Evolutionary conservation across 2,329 filamentous ascomycete genomes (phyloP).

Genomic region (Colletotrichum sp.): DNA sequence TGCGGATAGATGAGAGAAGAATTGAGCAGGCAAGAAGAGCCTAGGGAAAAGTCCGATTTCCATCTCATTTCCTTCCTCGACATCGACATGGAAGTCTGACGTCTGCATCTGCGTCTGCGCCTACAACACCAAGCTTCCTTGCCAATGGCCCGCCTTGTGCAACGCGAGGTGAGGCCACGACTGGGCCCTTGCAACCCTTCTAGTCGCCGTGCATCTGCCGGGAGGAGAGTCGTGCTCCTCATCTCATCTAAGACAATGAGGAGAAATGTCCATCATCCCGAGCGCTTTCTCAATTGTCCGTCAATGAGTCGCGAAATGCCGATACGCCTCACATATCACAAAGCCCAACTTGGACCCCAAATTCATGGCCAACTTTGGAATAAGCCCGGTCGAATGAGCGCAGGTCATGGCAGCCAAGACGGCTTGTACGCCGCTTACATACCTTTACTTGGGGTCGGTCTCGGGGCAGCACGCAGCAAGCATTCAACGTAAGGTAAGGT

Average conservation of each 20-base stretch:
- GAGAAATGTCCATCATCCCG: neutral
- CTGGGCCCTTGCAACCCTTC: neutral
- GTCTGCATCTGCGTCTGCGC: neutral
- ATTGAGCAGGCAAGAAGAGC: neutral
- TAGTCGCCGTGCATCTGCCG: neutral
- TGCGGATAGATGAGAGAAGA: neutral
- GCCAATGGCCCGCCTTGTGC: neutral
- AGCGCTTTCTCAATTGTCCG: neutral
- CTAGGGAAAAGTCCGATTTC: neutral
- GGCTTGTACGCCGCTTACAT: conserved; percentile 3
- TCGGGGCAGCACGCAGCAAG: neutral
- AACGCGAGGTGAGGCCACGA: conserved; percentile 1
- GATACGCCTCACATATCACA: conserved; percentile 4
- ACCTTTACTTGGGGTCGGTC: neutral
- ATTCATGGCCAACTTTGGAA: neutral
- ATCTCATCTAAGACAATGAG: neutral
- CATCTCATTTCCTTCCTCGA: neutral
- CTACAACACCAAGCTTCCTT: neutral
- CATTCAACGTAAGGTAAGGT: neutral
- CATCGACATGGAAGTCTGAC: neutral
- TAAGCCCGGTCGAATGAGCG: neutral
- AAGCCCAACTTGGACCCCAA: neutral
- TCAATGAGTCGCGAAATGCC: neutral
- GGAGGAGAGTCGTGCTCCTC: neutral
- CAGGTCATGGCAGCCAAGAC: neutral